Base-by-base conservation (phyloP, 495 filamentous ascomycete species). In the Lasiosphaeris hirsuta region DNA sequence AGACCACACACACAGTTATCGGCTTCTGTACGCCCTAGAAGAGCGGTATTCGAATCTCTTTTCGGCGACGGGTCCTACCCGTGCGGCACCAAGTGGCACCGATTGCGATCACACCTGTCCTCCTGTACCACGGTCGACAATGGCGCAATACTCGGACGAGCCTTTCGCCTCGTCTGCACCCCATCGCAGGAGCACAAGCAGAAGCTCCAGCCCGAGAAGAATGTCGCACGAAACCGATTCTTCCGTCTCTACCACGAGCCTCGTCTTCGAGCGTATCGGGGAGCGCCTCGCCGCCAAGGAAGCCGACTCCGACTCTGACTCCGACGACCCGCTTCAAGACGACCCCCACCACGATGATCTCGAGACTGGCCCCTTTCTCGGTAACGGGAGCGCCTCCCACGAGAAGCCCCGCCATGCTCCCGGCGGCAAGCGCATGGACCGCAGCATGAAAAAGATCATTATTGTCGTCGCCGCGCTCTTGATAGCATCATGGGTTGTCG, bases 401-500 rank as follows among this genome's bases (percentile, higher is more conserved):
- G 35, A 54, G 36, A 48, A 58, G 17, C 34, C 39, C 17, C 47
- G 52, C 38, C 53, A 56, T 11, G 60, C 52, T n/a, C 51, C 62
- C 30, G 63, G 56, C 17, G 63, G 63, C 15, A 70, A 77, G 59
- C 73, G 74, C 0, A 79, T 82, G 59, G 85, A 88, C 63, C 83
- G 80, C 54, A 81, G 81, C 39, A 75, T 84, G 48, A 82, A 86
- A 60, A 78, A 84, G 50, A 68, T 86, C 33, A 68, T 97, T 39
- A 90, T 90, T 74, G 74, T 89, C 34, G 61, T 92, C 17, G 82
- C 82, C 7, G 73, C 75, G 11, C 64, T 93, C 23, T 84, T 89
- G 66, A 66, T 90, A 17, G 87, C 86, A 7, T 86, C 86, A 51
- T 98, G 94, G 94, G 63, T 89, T 10, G 68, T 92, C 48, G 90